Conservation (phyloP, 202 grass and related monocot genomes). For the Hordeum pubiflorum region DNA sequence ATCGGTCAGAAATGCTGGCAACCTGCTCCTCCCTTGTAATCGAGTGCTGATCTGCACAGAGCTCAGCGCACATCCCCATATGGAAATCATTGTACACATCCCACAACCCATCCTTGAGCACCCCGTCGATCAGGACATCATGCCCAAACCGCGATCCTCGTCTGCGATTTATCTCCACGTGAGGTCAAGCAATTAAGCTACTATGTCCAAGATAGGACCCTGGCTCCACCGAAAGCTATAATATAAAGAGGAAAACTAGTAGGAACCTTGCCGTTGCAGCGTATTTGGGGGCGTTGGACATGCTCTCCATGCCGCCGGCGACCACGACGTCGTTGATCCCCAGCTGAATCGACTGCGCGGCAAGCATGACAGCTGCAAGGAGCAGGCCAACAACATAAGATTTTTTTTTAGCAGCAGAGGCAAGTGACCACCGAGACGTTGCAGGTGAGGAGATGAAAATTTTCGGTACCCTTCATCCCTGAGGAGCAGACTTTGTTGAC, state of each 20-base stretch:
- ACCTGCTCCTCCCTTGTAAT: constrained; percentile 81
- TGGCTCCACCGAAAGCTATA: background rate
- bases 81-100: constrained; percentile 85
- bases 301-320: constrained; percentile 94
- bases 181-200: background rate
- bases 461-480: constrained; percentile 61
- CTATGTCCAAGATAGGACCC: background rate
- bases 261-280: constrained; percentile 54
- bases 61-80: constrained; percentile 88
- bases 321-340: constrained; percentile 77
- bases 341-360: constrained; percentile 80
- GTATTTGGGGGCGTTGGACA: constrained; percentile 95
- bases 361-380: constrained; percentile 71
- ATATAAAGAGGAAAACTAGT: background rate
- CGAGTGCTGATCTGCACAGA: constrained; percentile 61
- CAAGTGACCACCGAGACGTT: background rate
- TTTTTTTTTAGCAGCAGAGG: background rate
- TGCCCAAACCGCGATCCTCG: constrained; percentile 86
- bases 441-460: background rate
- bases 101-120: constrained; percentile 93
- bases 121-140: constrained; percentile 68
- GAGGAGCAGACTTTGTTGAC: constrained; percentile 94
- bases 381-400: background rate
- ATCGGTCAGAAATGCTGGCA: background rate
- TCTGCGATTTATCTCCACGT: constrained; percentile 25